Conservation (phyloP, 2,329 filamentous ascomycete species). For the Periconia sp. region DNA sequence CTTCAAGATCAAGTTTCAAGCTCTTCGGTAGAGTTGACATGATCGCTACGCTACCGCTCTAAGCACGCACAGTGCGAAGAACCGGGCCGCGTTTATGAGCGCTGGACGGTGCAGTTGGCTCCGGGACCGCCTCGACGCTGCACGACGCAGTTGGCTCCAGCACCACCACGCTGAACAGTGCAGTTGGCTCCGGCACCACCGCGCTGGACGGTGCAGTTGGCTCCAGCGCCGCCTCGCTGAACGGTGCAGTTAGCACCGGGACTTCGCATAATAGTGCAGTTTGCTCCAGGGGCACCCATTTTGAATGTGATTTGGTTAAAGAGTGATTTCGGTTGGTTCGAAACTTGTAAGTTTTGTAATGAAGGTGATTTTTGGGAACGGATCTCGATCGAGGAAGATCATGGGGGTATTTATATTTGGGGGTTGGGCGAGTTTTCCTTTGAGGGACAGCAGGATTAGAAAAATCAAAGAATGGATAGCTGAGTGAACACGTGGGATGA, state of each 20-base stretch:
- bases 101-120: constrained; percentile 4
- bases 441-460: not conserved
- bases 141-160: constrained; percentile 8
- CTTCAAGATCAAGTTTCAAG: too few relatives aligned
- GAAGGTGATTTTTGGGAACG: constrained; percentile 18
- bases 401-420: constrained; percentile 15
- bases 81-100: not conserved
- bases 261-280: constrained; percentile 9
- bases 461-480: not conserved
- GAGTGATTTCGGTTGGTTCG: constrained; percentile 7
- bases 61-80: not conserved
- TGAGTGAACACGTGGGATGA: not conserved
- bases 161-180: constrained; percentile 3
- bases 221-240: not conserved
- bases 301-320: constrained; percentile 14
- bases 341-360: constrained; percentile 14
- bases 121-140: constrained; percentile 3
- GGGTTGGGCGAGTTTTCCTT: not conserved
- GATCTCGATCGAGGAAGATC: not conserved
- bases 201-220: constrained; percentile 3
- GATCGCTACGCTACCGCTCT: not conserved
- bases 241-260: constrained; percentile 8
- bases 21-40: too few relatives aligned
- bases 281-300: constrained; percentile 11
- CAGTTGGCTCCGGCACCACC: constrained; percentile 5